Evolutionary conservation across 2,329 filamentous ascomycete genomes (phyloP).

Genomic region (Penicillium sp.): DNA sequence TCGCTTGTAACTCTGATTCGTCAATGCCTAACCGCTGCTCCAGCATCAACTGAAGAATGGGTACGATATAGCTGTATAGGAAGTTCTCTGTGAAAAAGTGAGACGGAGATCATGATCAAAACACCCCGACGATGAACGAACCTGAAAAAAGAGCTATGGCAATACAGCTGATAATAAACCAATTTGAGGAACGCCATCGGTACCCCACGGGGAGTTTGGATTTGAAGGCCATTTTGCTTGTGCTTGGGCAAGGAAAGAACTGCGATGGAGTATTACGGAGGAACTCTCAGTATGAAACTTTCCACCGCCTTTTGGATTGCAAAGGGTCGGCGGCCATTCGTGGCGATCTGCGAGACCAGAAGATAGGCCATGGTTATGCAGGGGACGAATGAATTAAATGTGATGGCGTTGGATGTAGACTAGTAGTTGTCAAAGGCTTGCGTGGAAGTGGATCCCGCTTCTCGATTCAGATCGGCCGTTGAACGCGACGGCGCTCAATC

Average conservation of each 20-base stretch:
- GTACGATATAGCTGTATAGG: not conserved
- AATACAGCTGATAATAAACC: not conserved
- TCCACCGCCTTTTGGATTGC: not conserved
- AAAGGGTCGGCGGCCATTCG: not conserved
- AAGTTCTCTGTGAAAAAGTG: not conserved
- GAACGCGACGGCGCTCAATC: not conserved
- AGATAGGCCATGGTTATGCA: not conserved
- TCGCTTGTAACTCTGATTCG: not conserved
- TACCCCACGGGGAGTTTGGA: not conserved
- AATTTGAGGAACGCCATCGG: not conserved
- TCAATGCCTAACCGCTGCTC: not conserved
- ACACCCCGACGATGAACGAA: not conserved
- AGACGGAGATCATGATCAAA: not conserved
- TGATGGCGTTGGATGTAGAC: not conserved
- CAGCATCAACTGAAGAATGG: not conserved
- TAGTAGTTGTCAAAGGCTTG: not conserved
- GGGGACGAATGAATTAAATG: not conserved
- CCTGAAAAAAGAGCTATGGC: not conserved
- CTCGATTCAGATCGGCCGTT: not conserved
- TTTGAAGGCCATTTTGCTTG: not conserved
- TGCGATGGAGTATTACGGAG: not conserved
- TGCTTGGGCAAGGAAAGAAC: not conserved
- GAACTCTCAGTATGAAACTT: not conserved
- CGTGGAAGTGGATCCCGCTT: not conserved
- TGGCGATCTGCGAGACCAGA: not conserved